Percentiles rank a stretch among this genome's conserved stretches.
Conservation (phyloP, 1,284 basidiomycete species). For the Coniferiporia sulphurascens region DNA sequence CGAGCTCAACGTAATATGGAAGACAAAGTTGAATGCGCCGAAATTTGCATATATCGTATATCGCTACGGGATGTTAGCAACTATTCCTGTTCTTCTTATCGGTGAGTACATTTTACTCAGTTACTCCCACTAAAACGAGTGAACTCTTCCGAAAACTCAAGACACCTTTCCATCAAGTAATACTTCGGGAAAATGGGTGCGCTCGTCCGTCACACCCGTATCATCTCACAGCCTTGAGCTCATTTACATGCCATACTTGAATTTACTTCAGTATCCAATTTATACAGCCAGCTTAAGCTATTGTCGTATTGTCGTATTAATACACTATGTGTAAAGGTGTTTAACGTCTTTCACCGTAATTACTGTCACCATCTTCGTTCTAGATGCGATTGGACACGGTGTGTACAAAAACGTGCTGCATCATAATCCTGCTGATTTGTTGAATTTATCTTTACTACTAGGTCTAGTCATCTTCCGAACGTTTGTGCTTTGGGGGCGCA, state of each 20-base stretch:
- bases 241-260: too few species aligned
- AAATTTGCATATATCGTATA: background rate
- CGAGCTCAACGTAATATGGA: background rate
- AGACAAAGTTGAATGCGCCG: background rate
- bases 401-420: background rate
- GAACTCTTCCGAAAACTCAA: too few species aligned
- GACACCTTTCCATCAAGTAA: too few species aligned
- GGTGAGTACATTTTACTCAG: background rate
- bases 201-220: too few species aligned
- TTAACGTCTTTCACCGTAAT: too few species aligned
- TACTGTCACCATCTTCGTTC: too few species aligned
- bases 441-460: background rate
- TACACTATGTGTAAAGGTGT: too few species aligned
- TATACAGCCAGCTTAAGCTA: too few species aligned
- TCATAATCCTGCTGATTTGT: background rate
- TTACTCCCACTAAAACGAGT: background rate
- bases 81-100: background rate
- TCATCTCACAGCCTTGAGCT: too few species aligned
- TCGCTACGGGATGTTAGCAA: background rate
- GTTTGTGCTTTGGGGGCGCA: constrained; percentile 2
- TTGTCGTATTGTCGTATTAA: too few species aligned
- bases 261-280: too few species aligned
- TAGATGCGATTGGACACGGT: constrained; percentile 1
- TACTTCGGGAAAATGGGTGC: too few species aligned
- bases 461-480: background rate